Evolutionary conservation across 2,329 filamentous ascomycete species (phyloP), one percentile per base, ranked within the genome.

Genomic region (Cordyceps cateniannulata): DNA sequence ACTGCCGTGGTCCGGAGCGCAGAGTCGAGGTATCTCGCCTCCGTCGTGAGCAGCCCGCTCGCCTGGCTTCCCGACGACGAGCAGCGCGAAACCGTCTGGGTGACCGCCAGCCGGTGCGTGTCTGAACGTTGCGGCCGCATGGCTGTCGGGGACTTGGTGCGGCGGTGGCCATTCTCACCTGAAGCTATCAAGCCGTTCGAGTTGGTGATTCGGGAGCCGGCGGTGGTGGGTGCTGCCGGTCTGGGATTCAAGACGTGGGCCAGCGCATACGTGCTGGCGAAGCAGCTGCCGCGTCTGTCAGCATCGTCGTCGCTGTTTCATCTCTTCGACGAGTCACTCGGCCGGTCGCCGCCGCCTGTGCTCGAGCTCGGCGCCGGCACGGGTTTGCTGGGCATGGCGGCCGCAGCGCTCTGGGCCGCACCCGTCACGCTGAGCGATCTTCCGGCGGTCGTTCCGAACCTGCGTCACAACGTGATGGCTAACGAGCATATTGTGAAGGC

Each of bases 181-280:
- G 65, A 8, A 69, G 65, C 49, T 66, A 60, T 18, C 51, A 18
- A n/a, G 60, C 8, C 44, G 1, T 81, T 92, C 66, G 81, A 87
- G 50, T 77, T 99, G 55, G 81, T 82, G 40, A 85, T 99, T 44
- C 83, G 91, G 61, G 95, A 99, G 71, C 95, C 95, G 1, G 87
- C 92, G 1, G 79, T 98, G 60, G 96, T 91, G 0, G 89, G 89
- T 7, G 93, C 97, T 72, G 89, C 90, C 62, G 20, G 42, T 7
- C 79, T 98, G 20, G 95, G 95, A 1, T 81, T 96, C 72, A 98
- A 99, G 74, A 99, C 95, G 0, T 98, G 95, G 95, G 91, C 90
- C 0, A 93, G 92, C 0, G 93, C 92, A 0, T 96, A 92, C 69
- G 82, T 96, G 2, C 85, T 98, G 5, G 89, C 93, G 0, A 88